Base-by-base conservation (phyloP, 345 rosid genomes). In the Excoecaria agallocha region DNA sequence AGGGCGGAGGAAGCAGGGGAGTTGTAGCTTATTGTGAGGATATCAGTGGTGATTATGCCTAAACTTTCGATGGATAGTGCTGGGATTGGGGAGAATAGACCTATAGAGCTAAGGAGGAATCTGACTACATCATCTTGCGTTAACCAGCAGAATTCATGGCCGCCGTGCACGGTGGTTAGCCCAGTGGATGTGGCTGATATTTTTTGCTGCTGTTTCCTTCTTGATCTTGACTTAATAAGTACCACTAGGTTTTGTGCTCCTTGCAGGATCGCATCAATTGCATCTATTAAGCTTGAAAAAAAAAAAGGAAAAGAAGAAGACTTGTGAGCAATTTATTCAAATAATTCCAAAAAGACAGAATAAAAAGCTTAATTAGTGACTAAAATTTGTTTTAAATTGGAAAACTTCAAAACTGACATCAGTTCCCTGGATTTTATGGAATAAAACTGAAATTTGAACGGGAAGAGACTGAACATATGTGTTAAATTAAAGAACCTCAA, bases 161-260 rank as follows among this genome's bases (percentile, higher is more conserved):
- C 96, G 60, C 84, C 66, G 79, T 89, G 93, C 59, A 71, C 10
- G 8, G 87, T 86, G 45, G 71, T 25, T 68, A 66, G 60, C 57
- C 68, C 50, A 48, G 38, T 64, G 38, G 80, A 39, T 51, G 87
- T 17, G 15, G 73, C 43, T 19, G 49, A 56, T 63, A 84, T 71
- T 49, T 84, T 83, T 39, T 75, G 82, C 10, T 81, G 84, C 68
- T 83, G 91, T 54, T 82, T 89, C 68, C 83, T 89, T 77, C 86
- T 87, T 56, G 83, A 52, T 20, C 81, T 82, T 48, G 85, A 83
- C 75, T 79, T 84, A 64, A 94, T 92, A 19, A 95, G 97, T 3
- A 92, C 93, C 39, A 94, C 90, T 17, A 94, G 81, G 76, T 90
- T 92, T 48, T 94, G 97, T 51, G 95, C 93, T 76, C 98, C 98